These are phyloP conservation scores for Camellia granthamiana DNA, from an alignment of 148 eudicot species.

Conservation along the genomic window DNA sequence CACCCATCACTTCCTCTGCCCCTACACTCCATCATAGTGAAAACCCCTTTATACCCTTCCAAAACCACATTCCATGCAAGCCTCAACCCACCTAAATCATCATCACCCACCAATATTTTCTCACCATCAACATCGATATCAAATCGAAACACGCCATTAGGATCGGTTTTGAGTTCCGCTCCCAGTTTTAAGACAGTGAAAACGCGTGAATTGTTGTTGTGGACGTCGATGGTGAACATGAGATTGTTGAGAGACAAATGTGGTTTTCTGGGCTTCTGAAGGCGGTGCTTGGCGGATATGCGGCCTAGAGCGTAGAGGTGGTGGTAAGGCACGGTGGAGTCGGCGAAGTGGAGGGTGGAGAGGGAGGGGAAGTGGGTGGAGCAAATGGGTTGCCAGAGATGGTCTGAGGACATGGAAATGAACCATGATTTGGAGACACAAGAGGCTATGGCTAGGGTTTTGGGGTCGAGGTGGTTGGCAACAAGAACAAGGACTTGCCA, in stretches of 20 bases:
- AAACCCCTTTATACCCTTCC: conserved; percentile 53
- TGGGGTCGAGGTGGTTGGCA: conserved; percentile 56
- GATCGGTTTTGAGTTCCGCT: conserved; percentile 26
- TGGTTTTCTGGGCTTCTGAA: conserved; percentile 36
- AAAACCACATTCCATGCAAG: conserved; percentile 58
- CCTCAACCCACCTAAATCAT: conserved; percentile 19
- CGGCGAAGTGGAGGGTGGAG: conserved; percentile 24
- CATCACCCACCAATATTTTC: conserved; percentile 26
- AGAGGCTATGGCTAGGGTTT: conserved; percentile 50
- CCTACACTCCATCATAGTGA: conserved; percentile 50
- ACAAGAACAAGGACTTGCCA: conserved; percentile 54
- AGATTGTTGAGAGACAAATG: conserved; percentile 35
- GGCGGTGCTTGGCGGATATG: conserved; percentile 38
- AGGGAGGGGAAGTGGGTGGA: conserved; percentile 55
- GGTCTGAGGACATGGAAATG: conserved; percentile 50
- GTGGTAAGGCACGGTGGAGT: conserved; percentile 27
- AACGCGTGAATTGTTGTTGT: neutral
- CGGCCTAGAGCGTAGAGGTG: conserved; percentile 52
- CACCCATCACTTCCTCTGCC: conserved; percentile 60
- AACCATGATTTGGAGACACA: conserved; percentile 65
- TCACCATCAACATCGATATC: conserved; percentile 38
- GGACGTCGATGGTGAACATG: conserved; percentile 35
- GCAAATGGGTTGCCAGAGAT: conserved; percentile 59
- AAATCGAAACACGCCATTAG: conserved; percentile 52
- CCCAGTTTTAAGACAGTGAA: conserved; percentile 32